Evolutionary conservation across 805 yeast genomes (phyloP).

Genomic region (Candida incommunis): DNA sequence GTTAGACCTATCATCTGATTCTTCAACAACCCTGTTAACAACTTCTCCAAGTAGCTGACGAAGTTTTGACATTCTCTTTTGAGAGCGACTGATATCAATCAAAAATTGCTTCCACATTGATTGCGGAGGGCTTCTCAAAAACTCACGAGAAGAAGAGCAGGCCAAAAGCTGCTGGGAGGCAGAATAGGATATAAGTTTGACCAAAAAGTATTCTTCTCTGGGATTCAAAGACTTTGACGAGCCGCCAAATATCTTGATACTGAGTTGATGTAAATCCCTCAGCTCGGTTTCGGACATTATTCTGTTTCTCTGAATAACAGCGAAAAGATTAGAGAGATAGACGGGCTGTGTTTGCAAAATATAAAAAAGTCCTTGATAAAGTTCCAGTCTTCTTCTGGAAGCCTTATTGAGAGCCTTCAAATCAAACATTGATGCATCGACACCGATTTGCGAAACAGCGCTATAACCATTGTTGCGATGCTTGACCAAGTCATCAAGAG

Average conservation of each 20-base stretch:
- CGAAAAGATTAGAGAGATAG: constrained; percentile 48
- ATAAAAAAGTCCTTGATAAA: constrained; percentile 67
- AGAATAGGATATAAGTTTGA: constrained; percentile 35
- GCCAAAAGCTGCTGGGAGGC: neutral
- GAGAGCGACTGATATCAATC: constrained; percentile 24
- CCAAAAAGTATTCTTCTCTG: constrained; percentile 58
- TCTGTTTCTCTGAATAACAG: constrained; percentile 16
- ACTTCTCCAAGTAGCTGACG: constrained; percentile 25
- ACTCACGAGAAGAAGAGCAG: constrained; percentile 10
- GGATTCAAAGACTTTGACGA: constrained; percentile 22
- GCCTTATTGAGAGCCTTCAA: constrained; percentile 24
- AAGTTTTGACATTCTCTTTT: constrained; percentile 21
- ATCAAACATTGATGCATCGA: constrained; percentile 18
- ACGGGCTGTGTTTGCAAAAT: constrained; percentile 70
- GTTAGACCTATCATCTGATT: constrained; percentile 1
- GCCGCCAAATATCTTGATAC: constrained; percentile 22
- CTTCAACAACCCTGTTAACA: constrained; percentile 15
- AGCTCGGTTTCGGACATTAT: constrained; percentile 19
- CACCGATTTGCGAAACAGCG: constrained; percentile 4
- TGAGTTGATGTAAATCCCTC: constrained; percentile 18
- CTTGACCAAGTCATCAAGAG: constrained; percentile 50
- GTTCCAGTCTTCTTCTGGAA: constrained; percentile 36
- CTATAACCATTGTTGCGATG: constrained; percentile 26
- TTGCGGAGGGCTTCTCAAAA: constrained; percentile 9
- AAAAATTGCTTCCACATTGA: constrained; percentile 32